Percentiles rank a stretch among this genome's conserved stretches.
These are phyloP conservation scores for Amanita muscaria DNA, from an alignment of 768 basidiomycete species.

Conservation along the genomic window DNA sequence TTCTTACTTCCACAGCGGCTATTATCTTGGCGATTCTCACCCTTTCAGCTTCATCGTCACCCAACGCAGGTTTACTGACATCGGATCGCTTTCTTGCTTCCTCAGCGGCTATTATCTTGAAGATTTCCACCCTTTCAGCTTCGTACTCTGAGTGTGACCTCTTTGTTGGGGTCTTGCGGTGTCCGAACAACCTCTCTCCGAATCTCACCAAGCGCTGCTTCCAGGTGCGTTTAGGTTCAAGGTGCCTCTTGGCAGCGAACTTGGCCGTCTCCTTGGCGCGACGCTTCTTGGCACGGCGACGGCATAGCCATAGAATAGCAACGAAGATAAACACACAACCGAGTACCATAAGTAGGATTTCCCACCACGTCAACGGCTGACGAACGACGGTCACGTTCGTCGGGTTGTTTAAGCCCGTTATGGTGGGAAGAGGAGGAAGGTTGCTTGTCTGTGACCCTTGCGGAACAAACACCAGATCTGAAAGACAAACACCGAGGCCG, in stretches of 20 bases:
- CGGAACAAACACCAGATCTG: constrained; percentile 49
- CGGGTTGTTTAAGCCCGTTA: constrained; percentile 53
- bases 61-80: not conserved
- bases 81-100: constrained; percentile 11
- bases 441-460: constrained; percentile 38
- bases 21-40: constrained; percentile 19
- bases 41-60: constrained; percentile 16
- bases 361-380: constrained; percentile 62
- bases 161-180: constrained; percentile 13
- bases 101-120: constrained; percentile 14
- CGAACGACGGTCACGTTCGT: constrained; percentile 21
- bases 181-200: constrained; percentile 46
- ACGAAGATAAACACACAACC: constrained; percentile 76
- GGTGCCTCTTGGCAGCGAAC: constrained; percentile 53
- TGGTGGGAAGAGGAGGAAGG: constrained; percentile 36
- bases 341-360: constrained; percentile 76
- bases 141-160: constrained; percentile 1
- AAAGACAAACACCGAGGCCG: constrained; percentile 71
- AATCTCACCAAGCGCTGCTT: constrained; percentile 33
- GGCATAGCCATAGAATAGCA: constrained; percentile 57
- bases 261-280: constrained; percentile 56
- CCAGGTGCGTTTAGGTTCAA: constrained; percentile 54
- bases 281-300: constrained; percentile 58
- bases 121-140: constrained; percentile 13
- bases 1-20: no score